Base-by-base conservation (phyloP, 768 basidiomycete species). In the Serpula lacrymans region DNA sequence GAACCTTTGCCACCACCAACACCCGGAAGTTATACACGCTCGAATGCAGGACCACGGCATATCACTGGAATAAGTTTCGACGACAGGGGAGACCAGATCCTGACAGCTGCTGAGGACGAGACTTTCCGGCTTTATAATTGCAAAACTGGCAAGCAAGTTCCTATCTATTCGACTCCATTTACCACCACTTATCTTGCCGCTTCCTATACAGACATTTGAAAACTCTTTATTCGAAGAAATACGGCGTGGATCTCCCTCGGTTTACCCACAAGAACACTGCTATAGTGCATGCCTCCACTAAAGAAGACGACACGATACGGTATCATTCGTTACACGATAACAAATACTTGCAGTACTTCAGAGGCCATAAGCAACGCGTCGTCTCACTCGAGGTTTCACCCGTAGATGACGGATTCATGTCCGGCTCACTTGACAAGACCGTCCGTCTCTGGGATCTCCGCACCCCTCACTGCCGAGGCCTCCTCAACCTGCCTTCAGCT, bases 301-400 rank as follows among this genome's bases (percentile, higher is more conserved):
- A 95, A 60, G 88, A 88, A 60, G 89, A 97, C 61, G 90, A 97
- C 58, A 92, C 88, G 1, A 78, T 98, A 50, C 81, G 96, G 32
- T 97, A 97, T 62, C 90, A 95, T 53, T 94, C 90, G 1, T 60
- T 95, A 36, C 92, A 97, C 62, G 92, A 95, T 74, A 97, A 96
- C 74, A 91, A 87, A 59, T 99, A 93, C 60, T 67, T 98, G 23
- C 81, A 86, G 49, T 99, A 99, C 67, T 98, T 96, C 72, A 85
- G 81, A 54, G 96, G 96, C 0, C 96, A 99, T 68, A 92, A 82
- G 50, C 86, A 75, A 25, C 77, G 83, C 42, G 96, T 99, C 3
- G 75, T 88, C 24, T 95, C 94, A 0, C 69, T 99, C 9, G 87
- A 94, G 58, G 81, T 98, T 42, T 91, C 88, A 1, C 96, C 96